Evolutionary conservation across 2,329 filamentous ascomycete genomes (phyloP).

Genomic region (Penicillium capsulatum): DNA sequence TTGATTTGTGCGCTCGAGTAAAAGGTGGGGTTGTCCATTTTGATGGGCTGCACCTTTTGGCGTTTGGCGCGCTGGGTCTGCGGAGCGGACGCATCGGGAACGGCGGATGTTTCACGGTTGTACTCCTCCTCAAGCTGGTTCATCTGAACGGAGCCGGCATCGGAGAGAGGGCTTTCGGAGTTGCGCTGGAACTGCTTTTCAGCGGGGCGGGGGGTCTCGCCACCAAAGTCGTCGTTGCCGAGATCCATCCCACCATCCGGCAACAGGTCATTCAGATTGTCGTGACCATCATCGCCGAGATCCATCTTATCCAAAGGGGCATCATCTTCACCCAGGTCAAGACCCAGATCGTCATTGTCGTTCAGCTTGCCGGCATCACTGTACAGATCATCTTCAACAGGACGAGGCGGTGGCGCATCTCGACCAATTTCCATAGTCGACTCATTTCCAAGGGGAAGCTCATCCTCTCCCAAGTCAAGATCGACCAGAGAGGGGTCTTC

Average conservation of each 20-base stretch:
- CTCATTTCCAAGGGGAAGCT: conserved; percentile 62
- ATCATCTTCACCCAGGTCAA: conserved; percentile 48
- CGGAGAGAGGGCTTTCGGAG: conserved; percentile 66
- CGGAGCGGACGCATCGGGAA: conserved; percentile 50
- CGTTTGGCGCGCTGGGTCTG: conserved; percentile 71
- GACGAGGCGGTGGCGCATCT: conserved; percentile 67
- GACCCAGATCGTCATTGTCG: conserved; percentile 50
- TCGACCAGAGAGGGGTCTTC: conserved; percentile 71
- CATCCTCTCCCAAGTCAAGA: conserved; percentile 62
- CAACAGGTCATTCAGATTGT: conserved; percentile 57
- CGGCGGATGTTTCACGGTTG: conserved; percentile 15
- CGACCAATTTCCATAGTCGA: conserved; percentile 82
- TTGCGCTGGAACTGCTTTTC: conserved; percentile 54
- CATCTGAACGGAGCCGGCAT: conserved; percentile 62
- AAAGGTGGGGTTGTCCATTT: conserved; percentile 75
- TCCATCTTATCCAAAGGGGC: conserved; percentile 41
- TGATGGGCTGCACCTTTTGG: conserved; percentile 66
- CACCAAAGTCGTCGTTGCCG: conserved; percentile 54
- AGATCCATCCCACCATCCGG: conserved; percentile 53
- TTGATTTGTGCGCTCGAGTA: conserved; percentile 74
- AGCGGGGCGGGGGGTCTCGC: conserved; percentile 48
- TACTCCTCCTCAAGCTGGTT: conserved; percentile 50
- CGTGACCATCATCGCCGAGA: conserved; percentile 36
- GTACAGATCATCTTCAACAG: conserved; percentile 53
- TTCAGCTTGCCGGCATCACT: conserved; percentile 63